Conservation (phyloP, 1,139 yeast species). For the Kodamaea sp. region DNA sequence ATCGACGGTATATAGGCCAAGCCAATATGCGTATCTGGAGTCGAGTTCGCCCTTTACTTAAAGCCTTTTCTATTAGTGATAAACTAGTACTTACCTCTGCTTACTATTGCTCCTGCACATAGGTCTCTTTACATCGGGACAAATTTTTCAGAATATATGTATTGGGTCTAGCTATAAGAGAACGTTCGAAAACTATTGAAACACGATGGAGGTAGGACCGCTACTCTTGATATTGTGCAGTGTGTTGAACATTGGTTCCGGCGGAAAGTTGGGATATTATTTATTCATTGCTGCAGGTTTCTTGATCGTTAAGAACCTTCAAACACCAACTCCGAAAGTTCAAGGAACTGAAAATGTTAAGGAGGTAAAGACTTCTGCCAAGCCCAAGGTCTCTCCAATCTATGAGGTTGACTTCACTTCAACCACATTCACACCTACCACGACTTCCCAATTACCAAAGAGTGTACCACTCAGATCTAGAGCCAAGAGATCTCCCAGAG, state of each 20-base stretch:
- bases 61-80: background rate
- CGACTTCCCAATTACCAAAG: conserved; percentile 24
- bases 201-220: conserved; percentile 4
- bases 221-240: conserved; percentile 7
- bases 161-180: too few species aligned
- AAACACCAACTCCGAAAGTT: background rate
- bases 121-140: conserved; percentile 3
- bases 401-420: conserved; percentile 49
- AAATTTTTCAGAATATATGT: conserved; percentile 8
- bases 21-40: too few species aligned
- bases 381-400: conserved; percentile 32
- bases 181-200: background rate
- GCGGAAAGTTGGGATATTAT: conserved; percentile 6
- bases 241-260: conserved; percentile 5
- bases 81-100: too few species aligned
- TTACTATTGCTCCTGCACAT: conserved; percentile 7
- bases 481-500: conserved; percentile 38
- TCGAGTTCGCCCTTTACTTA: too few species aligned
- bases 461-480: conserved; percentile 18
- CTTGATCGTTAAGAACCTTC: conserved; percentile 10
- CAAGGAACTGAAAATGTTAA: background rate
- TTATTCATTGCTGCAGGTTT: conserved; percentile 2
- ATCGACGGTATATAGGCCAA: too few species aligned
- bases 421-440: conserved; percentile 30
- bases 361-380: background rate